Base-by-base conservation (phyloP, 495 filamentous ascomycete species). In the Neurospora sp. region DNA sequence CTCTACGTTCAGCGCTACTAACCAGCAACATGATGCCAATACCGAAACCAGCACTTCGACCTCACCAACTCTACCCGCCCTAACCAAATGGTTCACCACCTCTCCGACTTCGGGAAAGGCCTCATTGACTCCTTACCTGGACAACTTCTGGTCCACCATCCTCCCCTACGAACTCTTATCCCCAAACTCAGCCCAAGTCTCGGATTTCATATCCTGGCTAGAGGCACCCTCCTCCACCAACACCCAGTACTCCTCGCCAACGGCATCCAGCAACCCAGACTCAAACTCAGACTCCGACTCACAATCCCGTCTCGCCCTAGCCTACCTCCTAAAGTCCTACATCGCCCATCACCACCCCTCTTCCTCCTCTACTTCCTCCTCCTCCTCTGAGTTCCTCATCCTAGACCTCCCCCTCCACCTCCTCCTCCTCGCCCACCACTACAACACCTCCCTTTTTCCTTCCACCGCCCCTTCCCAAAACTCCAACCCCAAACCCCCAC, bases 391-490 rank as follows among this genome's bases (percentile, higher is more conserved):
- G 2, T 83, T 85, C 66, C 74, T 81, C 5, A 79, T 75, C 12
- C 82, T 86, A 46, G 70, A 81, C 2, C 83, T 81, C 1, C 83
- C 85, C 2, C 69, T 85, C 0, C 71, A 73, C 23, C 77, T 86
- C 10, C 76, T 86, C 16, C 69, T 77, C 7, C 31, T 69, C 5
- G 31, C n/a, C 10, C 4, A 46, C 12, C 71, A 27, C n/a, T 27
- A 73, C 42, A 41, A 39, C 18, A 9, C 18, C 16, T 9, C 4
- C 41, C 54, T 27, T 88, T 88, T 27, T 27, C 27, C 69, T 78
- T 96, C 1, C n/a, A n/a, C n/a, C n/a, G n/a, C n/a, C 93, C 95
- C 3, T 71, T 78, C 3, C 70, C 77, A 23, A 12, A 5, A 12
- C 1, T 5, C 1, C 23, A 27, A 31, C 31, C 31, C 31, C 31